Evolutionary conservation across 2,329 filamentous ascomycete genomes (phyloP).

Genomic region (Aureobasidium zeae): DNA sequence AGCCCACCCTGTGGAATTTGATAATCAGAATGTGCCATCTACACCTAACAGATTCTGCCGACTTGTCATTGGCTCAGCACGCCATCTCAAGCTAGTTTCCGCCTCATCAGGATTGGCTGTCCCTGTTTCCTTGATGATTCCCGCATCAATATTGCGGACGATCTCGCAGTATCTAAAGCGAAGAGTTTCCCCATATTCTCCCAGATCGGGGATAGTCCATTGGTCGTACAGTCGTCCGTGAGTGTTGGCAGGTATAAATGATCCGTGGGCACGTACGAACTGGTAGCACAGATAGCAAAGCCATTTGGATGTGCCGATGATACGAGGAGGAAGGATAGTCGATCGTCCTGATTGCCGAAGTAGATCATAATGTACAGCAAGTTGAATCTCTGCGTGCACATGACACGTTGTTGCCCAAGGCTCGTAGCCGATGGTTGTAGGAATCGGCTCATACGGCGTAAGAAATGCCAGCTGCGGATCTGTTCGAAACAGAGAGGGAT

Average conservation of each 20-base stretch:
- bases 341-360: not conserved
- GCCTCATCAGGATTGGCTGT: not conserved
- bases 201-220: conserved; percentile 14
- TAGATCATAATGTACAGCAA: conserved; percentile 8
- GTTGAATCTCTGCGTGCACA: conserved; percentile 13
- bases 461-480: not conserved
- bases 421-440: conserved; percentile 4
- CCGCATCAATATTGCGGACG: not conserved
- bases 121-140: conserved; percentile 2
- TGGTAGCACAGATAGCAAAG: conserved; percentile 13
- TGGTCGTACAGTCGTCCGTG: conserved; percentile 13
- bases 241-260: not conserved
- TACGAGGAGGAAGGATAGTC: not conserved
- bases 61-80: conserved; percentile 13
- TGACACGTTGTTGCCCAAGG: conserved; percentile 11
- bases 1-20: too few species aligned
- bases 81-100: not conserved
- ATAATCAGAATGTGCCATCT: not conserved
- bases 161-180: not conserved
- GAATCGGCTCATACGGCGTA: conserved; percentile 3
- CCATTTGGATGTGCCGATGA: conserved; percentile 7
- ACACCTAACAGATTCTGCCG: conserved; percentile 9
- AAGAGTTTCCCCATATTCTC: not conserved
- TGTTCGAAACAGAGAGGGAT: not conserved
- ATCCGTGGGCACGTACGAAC: not conserved